Base-by-base conservation (phyloP, 2,329 filamentous ascomycete species). In the Cytospora piceicola region DNA sequence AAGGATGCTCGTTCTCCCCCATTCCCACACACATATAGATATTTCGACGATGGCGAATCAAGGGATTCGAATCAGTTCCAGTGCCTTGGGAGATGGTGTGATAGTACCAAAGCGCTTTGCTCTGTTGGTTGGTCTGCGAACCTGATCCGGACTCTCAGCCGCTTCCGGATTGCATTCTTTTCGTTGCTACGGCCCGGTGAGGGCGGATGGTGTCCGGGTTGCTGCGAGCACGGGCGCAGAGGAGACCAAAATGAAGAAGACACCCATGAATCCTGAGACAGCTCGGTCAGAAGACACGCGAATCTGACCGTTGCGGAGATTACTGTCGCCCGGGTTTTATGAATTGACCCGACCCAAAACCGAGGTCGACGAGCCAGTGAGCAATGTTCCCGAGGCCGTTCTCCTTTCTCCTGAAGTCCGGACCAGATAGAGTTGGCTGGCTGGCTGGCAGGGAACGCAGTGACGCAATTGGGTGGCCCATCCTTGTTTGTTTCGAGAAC, bases 401-500 rank as follows among this genome's bases (percentile, higher is more conserved):
- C 27, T 3, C 27, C 3, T 3, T 49, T 49, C n/a, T 22, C 6
- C 22, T 42, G 9, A 22, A 49, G 46, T 49, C 46, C n/a, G 14
- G 46, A 49, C n/a, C 42, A 12, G 1, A 20, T 20, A 15, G 39
- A 42, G 1, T 42, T 42, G 39, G 17, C 42, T n/a, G 32, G 42
- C 36, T 27, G 29, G 54, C 54, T n/a, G 32, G 42, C 36, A 34
- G 29, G 54, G 65, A 52, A 46, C 62, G 52, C 49, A 46, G 58
- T 65, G 62, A 64, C 57, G 61, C 54, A 46, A 61, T 56, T 54
- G 29, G 17, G 46, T 17, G 42, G 51, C 20, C 34, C 61, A 54
- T 60, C 42, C 54, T 42, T 32, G 65, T 46, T 61, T 56, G 56
- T 58, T 65, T 67, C 65, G 53, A 64, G 65, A 67, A 58, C 34